Evolutionary conservation across 192 early-diverging fungal species (phyloP), one percentile per base, ranked within the genome.

Genomic region (Lobosporangium transversale): DNA sequence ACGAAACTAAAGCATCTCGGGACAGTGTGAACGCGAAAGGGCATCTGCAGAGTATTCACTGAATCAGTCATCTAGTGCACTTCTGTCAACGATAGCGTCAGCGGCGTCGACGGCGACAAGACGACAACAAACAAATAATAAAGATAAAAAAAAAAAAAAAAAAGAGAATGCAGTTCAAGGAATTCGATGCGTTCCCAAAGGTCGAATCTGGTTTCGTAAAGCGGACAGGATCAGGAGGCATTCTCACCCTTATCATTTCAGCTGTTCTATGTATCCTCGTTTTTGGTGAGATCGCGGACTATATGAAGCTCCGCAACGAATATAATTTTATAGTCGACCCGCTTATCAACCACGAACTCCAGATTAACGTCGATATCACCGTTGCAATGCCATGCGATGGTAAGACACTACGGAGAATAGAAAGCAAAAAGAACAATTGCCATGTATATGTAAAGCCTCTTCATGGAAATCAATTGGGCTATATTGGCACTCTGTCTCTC

Each of bases 171-270:
- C 62, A 75, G 58, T 75, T 75, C 71, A 75, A 75, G 58, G 71
- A 75, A 44, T 83, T 92, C 35, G 95, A 97, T 83, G 95, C 91
- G 11, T 97, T 97, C 62, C 91, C 90, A 18, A 97, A 97, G 78
- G 89, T 96, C 44, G 95, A 97, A 60, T 70, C 80, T 27, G 89
- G 90, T 42, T 90, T 93, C 62, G 90, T 93, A 56, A 78, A 88
- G 47, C 79, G 87, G 30, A 92, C 91, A 30, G 81, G 87, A 5
- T 82, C 90, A 1, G 95, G 95, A 48, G 92, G 91, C 24, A 51
- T 95, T 23, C 56, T 94, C 53, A 94, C 94, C 0, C 36, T 95
- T 2, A 35, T 93, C 2, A 87, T 96, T 23, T 67, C 87, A 2
- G 57, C 86, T 45, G 71, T 86, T n/a, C 88, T 97, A 26, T 73